Base-by-base conservation (phyloP, 2,329 filamentous ascomycete genomes). In the Malbranchea zuffiana region DNA sequence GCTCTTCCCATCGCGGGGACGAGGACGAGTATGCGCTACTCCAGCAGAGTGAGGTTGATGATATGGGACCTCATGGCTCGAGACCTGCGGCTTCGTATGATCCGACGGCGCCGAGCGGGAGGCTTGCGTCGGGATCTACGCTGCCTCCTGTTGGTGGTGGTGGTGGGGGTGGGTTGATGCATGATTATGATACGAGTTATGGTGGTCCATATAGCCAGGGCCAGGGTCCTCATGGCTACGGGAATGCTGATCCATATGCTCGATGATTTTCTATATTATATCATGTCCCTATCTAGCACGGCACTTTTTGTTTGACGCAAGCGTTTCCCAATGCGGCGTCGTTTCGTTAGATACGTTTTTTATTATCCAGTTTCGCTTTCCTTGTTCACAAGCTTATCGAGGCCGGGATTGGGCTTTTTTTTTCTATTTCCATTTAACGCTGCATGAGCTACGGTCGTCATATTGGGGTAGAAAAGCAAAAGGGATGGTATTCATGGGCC, bases 11-110 rank as follows among this genome's bases (percentile, higher is more conserved):
- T 24, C 61, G 60, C 23, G 63, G 68, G 32, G 62, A 69, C 34
- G 68, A 72, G 44, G 63, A 66, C 39, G 62, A 65, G 37, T 71
- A 72, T 42, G 66, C 67, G 7, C 55, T 71, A 4, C 53, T 73
- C 7, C 62, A 71, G 32, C 62, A 66, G 42, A 62, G 50, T 42
- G 63, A 66, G 40, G 50, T 58, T 8, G 63, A 67, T 35, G 63
- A 66, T 18, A 41, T 64, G n/a, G 50, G 55, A 31, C 43, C 52
- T 8, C 52, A 55, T 37, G 53, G 54, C 39, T 52, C 59, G 32
- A 47, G 40, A 17, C 53, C 62, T 48, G 54, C 60, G 25, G 55
- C 55, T 11, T 48, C 55, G 29, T 63, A 63, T 32, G 60, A 63
- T 37, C 60, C 61, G 5, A 64, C 59, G 5, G 32, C 38, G 4